Percentiles rank a stretch among this genome's conserved stretches.
These are phyloP conservation scores for Trichoderma sp. DNA, from an alignment of 2,329 filamentous ascomycete species.

Conservation along the genomic window DNA sequence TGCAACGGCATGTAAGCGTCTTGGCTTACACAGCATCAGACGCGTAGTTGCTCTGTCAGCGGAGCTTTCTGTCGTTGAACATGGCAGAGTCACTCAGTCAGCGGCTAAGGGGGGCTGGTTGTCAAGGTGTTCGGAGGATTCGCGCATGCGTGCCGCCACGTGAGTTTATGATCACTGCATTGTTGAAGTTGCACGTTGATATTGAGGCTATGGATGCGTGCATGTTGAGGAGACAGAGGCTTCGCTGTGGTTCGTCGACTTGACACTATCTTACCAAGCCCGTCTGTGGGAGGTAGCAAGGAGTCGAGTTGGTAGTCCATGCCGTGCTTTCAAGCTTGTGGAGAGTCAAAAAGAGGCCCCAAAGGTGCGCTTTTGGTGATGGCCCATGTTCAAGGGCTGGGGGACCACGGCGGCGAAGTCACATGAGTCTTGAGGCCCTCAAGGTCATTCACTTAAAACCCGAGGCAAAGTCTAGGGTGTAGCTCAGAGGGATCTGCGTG, in stretches of 20 bases:
- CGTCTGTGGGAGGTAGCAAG: no score
- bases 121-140: background rate
- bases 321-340: no score
- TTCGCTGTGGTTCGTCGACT: no score
- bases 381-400: background rate
- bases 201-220: no score
- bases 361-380: background rate
- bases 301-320: no score
- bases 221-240: background rate
- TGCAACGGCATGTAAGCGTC: constrained; percentile 1
- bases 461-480: no score
- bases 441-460: no score
- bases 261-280: no score
- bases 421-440: no score
- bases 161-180: background rate
- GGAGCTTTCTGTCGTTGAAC: constrained; percentile 11
- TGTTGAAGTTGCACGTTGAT: background rate
- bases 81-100: background rate
- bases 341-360: no score
- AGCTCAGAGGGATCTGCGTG: no score
- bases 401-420: no score
- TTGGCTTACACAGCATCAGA: constrained; percentile 6
- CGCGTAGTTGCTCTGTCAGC: background rate
- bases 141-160: background rate
- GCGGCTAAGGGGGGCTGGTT: background rate